Evolutionary conservation across 225 moss, liverwort and hornwort genomes (phyloP).

Genomic region (Climacium dendroides): DNA sequence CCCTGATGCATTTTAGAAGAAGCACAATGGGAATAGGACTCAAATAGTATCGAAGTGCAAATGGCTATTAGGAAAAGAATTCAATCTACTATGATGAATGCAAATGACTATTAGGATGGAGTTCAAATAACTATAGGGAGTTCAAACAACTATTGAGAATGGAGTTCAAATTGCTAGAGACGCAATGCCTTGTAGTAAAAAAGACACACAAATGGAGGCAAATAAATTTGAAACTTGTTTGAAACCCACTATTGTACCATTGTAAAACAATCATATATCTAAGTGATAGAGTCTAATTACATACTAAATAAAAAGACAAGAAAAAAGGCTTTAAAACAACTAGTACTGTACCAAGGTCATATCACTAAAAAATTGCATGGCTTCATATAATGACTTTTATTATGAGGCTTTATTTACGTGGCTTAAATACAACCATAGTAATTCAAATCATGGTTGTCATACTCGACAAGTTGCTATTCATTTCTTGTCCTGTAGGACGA

Average conservation of each 20-base stretch:
- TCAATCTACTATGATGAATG: no score
- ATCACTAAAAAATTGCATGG: fast-evolving
- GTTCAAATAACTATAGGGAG: not conserved
- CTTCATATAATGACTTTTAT: not conserved
- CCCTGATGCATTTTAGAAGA: not conserved
- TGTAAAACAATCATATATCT: not conserved
- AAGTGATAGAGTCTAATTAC: not conserved
- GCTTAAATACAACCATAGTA: not conserved
- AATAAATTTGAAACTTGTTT: not conserved
- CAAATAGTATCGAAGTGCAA: no score
- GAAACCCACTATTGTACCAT: not conserved
- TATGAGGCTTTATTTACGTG: not conserved
- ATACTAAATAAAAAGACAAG: not conserved
- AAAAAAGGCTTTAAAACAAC: not conserved
- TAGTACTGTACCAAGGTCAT: fast-evolving
- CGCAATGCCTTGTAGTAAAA: not conserved
- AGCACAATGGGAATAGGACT: no score
- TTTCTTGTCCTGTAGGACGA: no score
- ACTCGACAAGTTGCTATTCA: no score
- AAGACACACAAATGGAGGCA: not conserved
- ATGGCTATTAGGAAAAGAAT: no score
- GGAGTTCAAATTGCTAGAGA: not conserved
- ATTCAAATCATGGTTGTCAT: no score
- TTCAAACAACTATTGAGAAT: not conserved
- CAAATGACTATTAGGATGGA: not conserved